Percentiles rank a stretch among this genome's conserved stretches.
Conservation (phyloP, 306 rosid species). For the Quercus rubra region DNA sequence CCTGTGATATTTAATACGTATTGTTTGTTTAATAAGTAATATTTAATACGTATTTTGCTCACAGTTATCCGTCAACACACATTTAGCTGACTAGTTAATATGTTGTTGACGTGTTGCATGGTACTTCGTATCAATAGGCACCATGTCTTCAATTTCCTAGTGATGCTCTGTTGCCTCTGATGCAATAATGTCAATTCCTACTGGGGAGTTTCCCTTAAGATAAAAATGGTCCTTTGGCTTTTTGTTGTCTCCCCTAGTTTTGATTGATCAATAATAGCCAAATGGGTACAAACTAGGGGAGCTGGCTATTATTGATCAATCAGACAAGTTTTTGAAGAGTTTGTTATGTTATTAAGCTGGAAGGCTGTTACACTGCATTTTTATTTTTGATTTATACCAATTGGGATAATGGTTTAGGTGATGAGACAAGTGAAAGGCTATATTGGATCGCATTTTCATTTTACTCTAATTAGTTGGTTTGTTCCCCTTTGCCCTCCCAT, state of each 20-base stretch:
- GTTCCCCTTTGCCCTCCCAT: neutral
- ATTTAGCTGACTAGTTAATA: neutral
- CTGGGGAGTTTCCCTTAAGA: neutral
- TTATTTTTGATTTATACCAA: neutral
- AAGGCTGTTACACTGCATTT: no score
- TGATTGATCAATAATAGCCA: no score
- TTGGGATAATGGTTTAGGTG: neutral
- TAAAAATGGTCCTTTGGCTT: neutral
- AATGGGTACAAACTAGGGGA: no score
- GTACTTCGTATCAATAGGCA: neutral
- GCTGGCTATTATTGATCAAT: no score
- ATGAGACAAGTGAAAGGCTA: neutral
- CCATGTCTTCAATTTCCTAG: neutral
- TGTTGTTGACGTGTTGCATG: neutral
- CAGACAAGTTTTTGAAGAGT: no score
- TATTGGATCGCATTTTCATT: neutral
- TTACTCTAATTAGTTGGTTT: neutral
- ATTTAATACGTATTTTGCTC: neutral
- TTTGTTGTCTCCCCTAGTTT: neutral
- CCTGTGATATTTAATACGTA: neutral
- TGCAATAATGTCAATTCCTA: neutral
- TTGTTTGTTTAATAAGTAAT: neutral
- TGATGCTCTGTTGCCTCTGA: neutral
- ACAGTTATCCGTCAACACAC: neutral
- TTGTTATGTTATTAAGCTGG: no score